phyloP scores from a whole-genome alignment of 345 rosid species.

The thale cress (Arabidopsis thaliana) region DNA sequence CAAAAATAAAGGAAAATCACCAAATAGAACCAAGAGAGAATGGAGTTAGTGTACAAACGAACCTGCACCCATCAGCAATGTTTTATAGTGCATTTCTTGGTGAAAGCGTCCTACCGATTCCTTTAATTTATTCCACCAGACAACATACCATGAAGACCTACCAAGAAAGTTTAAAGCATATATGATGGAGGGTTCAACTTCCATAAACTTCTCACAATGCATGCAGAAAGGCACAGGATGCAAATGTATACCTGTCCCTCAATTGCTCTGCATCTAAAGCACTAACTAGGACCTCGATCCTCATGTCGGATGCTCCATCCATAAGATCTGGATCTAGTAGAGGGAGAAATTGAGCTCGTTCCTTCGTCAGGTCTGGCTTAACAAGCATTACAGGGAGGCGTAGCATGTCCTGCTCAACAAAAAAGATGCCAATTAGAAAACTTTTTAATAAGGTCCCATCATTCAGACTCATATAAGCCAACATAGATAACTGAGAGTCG shows the following conservation, averaged over 20 bases:
- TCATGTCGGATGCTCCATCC: conserved; percentile 49
- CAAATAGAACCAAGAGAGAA: conserved; percentile 25
- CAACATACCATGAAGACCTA: conserved; percentile 66
- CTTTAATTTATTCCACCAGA: conserved; percentile 57
- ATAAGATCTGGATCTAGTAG: conserved; percentile 48
- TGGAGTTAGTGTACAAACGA: conserved; percentile 3
- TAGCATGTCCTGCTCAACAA: conserved; percentile 63
- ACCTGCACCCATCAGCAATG: conserved; percentile 57
- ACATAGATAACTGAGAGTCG: background rate
- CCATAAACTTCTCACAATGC: conserved; percentile 20
- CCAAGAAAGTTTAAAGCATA: conserved; percentile 34
- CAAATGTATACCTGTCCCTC: conserved; percentile 56
- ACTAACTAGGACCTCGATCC: conserved; percentile 43
- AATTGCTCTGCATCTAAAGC: conserved; percentile 52
- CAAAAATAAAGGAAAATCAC: background rate
- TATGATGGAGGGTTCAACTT: conserved; percentile 15
- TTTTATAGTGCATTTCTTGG: conserved; percentile 44
- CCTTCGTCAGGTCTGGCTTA: conserved; percentile 56
- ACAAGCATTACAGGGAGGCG: conserved; percentile 72
- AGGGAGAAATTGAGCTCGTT: conserved; percentile 49
- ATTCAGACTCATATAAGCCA: conserved; percentile 3
- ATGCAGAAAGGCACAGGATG: conserved; percentile 21
- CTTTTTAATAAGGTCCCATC: conserved; percentile 7
- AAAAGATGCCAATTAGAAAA: conserved; percentile 27
- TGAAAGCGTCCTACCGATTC: conserved; percentile 47